Evolutionary conservation across 495 filamentous ascomycete species (phyloP).

Genomic region (Alectoria sarmentosa): DNA sequence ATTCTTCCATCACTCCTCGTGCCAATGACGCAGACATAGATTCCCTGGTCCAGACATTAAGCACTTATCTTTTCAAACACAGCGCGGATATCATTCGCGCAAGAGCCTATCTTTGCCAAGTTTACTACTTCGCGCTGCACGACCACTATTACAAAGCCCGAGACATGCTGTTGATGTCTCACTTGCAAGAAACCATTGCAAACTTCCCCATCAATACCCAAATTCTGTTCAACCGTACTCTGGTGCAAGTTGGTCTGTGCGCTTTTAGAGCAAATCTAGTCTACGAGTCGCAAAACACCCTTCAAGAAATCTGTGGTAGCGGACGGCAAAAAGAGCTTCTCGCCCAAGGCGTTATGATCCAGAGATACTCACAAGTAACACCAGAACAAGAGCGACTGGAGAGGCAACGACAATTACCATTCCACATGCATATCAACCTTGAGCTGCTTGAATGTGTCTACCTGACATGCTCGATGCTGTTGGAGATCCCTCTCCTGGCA

Average conservation of each 20-base stretch:
- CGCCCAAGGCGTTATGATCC: conserved; percentile 95
- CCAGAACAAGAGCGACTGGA: conserved; percentile 97
- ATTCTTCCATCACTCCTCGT: conserved; percentile 77
- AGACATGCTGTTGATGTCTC: conserved; percentile 99
- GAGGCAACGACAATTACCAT: conserved; percentile 91
- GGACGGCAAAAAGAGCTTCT: conserved; percentile 96
- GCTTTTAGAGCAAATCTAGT: conserved; percentile 95
- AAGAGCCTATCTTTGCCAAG: conserved; percentile 94
- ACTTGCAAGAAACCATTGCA: conserved; percentile 89
- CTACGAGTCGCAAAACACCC: conserved; percentile 92
- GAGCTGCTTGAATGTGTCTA: conserved; percentile 98
- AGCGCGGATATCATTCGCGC: conserved; percentile 94
- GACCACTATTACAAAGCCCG: conserved; percentile 96
- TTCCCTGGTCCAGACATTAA: conserved; percentile 75
- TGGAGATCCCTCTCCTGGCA: conserved; percentile 94
- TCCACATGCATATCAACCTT: conserved; percentile 99
- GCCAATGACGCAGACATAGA: conserved; percentile 53
- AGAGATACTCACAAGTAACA: conserved; percentile 87
- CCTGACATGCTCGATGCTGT: conserved; percentile 95
- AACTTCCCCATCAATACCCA: conserved; percentile 95
- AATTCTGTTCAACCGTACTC: conserved; percentile 96
- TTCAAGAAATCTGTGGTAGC: conserved; percentile 96
- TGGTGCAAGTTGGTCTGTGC: conserved; percentile 96
- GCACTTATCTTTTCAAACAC: conserved; percentile 89
- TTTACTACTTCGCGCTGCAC: conserved; percentile 95